phyloP scores from a whole-genome alignment of 2,329 filamentous ascomycete genomes.

The Grosmannia serpens region DNA sequence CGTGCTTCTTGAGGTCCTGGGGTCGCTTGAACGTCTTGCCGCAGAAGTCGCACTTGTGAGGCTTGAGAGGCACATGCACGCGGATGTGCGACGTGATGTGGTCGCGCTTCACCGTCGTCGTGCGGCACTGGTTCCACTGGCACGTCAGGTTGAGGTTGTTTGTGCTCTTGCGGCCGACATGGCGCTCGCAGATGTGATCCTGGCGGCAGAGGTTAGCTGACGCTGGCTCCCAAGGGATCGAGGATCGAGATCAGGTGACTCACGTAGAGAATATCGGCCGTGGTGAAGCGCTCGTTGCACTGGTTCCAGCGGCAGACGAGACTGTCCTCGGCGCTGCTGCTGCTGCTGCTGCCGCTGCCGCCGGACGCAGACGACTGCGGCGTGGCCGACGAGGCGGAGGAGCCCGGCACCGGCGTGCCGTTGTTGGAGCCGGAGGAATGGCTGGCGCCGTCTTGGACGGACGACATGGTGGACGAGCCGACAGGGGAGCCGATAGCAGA shows the following conservation, averaged over 20 bases:
- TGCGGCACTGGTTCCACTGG: constrained; percentile 92
- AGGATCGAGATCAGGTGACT: constrained; percentile 21
- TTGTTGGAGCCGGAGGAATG: constrained; percentile 34
- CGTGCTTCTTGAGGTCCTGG: constrained; percentile 98
- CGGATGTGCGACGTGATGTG: constrained; percentile 99
- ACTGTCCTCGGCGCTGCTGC: constrained; percentile 31
- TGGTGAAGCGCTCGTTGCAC: constrained; percentile 47
- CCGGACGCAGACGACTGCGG: constrained; percentile 21
- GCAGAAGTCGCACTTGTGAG: constrained; percentile 98
- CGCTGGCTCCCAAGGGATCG: too few relatives aligned
- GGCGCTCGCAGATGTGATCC: constrained; percentile 97
- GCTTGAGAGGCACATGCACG: constrained; percentile 96
- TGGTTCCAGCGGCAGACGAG: constrained; percentile 49
- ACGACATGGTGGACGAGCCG: constrained; percentile 5
- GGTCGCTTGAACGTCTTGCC: constrained; percentile 98
- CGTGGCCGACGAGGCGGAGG: constrained; percentile 25
- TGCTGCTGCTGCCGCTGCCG: not conserved
- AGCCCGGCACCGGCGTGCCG: constrained; percentile 40
- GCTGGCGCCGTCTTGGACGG: constrained; percentile 3
- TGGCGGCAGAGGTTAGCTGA: constrained; percentile 23
- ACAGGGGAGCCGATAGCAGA: not conserved
- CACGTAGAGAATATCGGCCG: constrained; percentile 50
- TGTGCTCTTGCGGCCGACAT: constrained; percentile 97
- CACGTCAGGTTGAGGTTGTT: constrained; percentile 97
- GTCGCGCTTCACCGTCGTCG: constrained; percentile 95